Conservation (phyloP, 495 filamentous ascomycete species). For the Beverwykella pulmonaria region DNA sequence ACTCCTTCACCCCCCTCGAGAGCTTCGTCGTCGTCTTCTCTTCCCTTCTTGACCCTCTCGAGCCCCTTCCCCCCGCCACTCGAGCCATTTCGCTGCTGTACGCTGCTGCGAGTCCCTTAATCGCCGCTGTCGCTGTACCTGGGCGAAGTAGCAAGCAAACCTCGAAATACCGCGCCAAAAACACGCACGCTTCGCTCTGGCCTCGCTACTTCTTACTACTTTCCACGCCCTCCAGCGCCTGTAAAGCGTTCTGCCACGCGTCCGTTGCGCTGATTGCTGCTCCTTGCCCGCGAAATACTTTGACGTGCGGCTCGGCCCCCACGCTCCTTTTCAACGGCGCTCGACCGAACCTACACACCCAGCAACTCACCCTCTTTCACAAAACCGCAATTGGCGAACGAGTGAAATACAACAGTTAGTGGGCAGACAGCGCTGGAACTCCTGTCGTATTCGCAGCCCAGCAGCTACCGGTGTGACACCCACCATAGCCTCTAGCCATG, state of each 20-base stretch:
- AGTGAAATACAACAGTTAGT: neutral
- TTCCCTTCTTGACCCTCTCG: neutral
- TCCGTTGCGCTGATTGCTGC: neutral
- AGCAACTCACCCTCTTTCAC: neutral
- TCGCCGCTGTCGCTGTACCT: neutral
- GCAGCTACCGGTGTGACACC: conserved; percentile 9
- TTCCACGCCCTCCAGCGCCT: neutral
- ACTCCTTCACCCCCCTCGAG: conserved; percentile 2
- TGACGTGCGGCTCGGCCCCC: neutral
- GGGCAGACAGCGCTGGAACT: conserved; percentile 3
- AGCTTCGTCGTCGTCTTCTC: neutral
- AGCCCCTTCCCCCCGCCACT: neutral
- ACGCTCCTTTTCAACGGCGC: neutral
- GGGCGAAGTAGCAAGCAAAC: neutral
- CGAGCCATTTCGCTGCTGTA: neutral
- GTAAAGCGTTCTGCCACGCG: neutral
- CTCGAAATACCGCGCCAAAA: neutral
- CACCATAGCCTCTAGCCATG: conserved; percentile 17
- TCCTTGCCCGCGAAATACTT: neutral
- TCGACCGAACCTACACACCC: neutral
- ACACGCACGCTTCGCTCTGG: neutral
- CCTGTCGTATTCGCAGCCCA: conserved; percentile 1
- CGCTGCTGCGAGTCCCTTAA: neutral
- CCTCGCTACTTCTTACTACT: neutral
- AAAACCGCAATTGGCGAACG: neutral